Evolutionary conservation across 345 rosid species (phyloP), one percentile per base, ranked within the genome.

Genomic region (Noccaea bulbosa): DNA sequence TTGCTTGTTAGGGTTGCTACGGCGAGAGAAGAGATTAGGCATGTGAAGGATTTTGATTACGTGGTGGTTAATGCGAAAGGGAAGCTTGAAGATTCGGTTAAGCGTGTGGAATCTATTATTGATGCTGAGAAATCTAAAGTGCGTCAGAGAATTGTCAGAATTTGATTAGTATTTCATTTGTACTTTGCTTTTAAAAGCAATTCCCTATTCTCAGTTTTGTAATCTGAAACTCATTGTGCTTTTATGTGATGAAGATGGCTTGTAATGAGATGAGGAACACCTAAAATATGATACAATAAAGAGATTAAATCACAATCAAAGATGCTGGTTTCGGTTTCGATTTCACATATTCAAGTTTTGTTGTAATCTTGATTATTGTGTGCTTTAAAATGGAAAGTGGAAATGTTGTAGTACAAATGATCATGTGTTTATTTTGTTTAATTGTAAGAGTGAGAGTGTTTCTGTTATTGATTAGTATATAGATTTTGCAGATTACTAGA

Each of bases 121-220:
- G 97, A 93, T 72, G 93, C 95, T 14, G 98, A 93, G 96, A 93
- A 87, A 78, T 92, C 97, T 3, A 90, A 80, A 73, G 96, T 93
- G 63, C 65, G 69, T 56, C 97, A 85, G 51, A 84, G 86, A 75
- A 77, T 41, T 49, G 82, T 86, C 16, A 83, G 79, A 65, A 71
- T 93, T 65, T 93, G 80, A 41, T 46, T 7, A n/a, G 24, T 22
- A 7, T 45, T 11, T 30, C 8, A 2, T 11, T 27, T 27, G 8
- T 22, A 34, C 84, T 77, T 65, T 69, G 49, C 15, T 53, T 40
- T 85, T 4, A 6, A 30, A 20, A 39, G 27, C 58, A 40, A 40
- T 35, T 63, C 11, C 5, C 10, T 64, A 22, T 11, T 51, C 57
- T 40, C 11, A 16, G 35, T 59, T 37, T 73, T 55, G 40, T 76